Conservation (phyloP, 352 stramenopile genomes). For the Aphanomyces cochlioides region DNA sequence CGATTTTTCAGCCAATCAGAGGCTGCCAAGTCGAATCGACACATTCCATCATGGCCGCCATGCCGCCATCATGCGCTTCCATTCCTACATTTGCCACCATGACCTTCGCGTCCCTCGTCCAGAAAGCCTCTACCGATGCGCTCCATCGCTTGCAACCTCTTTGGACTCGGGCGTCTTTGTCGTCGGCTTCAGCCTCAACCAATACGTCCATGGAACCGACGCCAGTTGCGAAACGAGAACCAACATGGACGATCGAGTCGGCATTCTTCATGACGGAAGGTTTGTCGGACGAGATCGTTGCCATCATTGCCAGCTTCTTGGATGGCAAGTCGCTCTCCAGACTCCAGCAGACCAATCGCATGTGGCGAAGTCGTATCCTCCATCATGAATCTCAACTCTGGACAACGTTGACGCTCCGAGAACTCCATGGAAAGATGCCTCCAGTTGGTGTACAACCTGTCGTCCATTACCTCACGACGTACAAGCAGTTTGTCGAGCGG, state of each 20-base stretch:
- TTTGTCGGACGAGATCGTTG: slow-evolving; percentile 2
- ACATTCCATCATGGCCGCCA: too few relatives aligned
- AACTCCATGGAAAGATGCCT: slow-evolving; percentile 43
- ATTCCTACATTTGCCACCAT: too few relatives aligned
- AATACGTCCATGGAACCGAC: too few relatives aligned
- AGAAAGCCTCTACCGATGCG: too few relatives aligned
- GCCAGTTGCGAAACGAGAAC: too few relatives aligned
- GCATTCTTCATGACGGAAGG: slow-evolving; percentile 16
- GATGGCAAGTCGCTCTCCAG: slow-evolving; percentile 44
- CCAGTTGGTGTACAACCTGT: slow-evolving; percentile 47
- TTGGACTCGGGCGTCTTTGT: too few relatives aligned
- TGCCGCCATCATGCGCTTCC: too few relatives aligned
- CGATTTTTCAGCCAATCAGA: too few relatives aligned
- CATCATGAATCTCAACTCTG: slow-evolving; percentile 46
- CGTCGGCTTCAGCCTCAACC: too few relatives aligned
- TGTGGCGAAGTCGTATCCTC: slow-evolving; percentile 44
- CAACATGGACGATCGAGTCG: background rate
- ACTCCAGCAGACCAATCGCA: slow-evolving; percentile 43
- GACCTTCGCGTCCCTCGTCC: too few relatives aligned
- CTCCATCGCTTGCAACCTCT: too few relatives aligned
- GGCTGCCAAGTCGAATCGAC: too few relatives aligned
- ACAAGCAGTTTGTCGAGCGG: slow-evolving; percentile 40
- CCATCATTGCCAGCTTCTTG: slow-evolving; percentile 46
- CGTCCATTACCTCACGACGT: slow-evolving; percentile 43
- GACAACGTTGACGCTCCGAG: slow-evolving; percentile 36